Evolutionary conservation across 1,139 yeast species (phyloP).

Genomic region (Saccharomycopsis phalli): DNA sequence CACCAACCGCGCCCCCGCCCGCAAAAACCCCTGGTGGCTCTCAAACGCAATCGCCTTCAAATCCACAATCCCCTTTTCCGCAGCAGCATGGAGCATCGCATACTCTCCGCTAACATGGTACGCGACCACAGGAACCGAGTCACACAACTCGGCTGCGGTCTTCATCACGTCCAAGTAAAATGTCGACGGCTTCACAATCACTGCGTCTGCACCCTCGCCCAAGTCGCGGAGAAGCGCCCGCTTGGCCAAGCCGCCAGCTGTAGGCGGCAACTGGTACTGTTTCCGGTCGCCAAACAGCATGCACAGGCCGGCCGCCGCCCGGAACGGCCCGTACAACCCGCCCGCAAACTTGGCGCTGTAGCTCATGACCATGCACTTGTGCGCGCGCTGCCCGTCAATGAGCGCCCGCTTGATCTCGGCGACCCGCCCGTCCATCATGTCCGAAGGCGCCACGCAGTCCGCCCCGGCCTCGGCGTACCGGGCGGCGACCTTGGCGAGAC

Average conservation of each 20-base stretch:
- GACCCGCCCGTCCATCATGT: conserved; percentile 96
- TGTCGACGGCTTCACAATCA: conserved; percentile 95
- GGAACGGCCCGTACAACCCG: conserved; percentile 87
- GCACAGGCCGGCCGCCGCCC: conserved; percentile 93
- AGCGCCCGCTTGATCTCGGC: conserved; percentile 80
- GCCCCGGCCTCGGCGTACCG: conserved; percentile 96
- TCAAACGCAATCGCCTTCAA: conserved; percentile 86
- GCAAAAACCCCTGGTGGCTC: conserved; percentile 78
- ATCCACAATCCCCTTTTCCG: conserved; percentile 89
- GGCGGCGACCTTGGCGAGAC: conserved; percentile 92
- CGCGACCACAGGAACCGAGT: conserved; percentile 83
- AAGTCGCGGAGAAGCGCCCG: conserved; percentile 82
- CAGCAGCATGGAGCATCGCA: conserved; percentile 98
- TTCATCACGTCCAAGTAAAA: conserved; percentile 85
- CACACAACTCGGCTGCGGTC: conserved; percentile 77
- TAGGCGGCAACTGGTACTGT: conserved; percentile 88
- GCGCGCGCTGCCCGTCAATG: conserved; percentile 76
- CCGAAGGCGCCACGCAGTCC: conserved; percentile 92
- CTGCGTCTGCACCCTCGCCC: conserved; percentile 91
- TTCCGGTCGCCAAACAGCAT: conserved; percentile 91
- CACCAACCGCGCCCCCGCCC: conserved; percentile 93
- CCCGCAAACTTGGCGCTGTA: conserved; percentile 94
- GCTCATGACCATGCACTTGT: conserved; percentile 82
- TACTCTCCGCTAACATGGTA: conserved; percentile 97
- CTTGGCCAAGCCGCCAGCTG: conserved; percentile 89